Percentiles rank a stretch among this genome's conserved stretches.
These are phyloP conservation scores for Leishmania gerbilli DNA, from an alignment of 208 protist species.

Conservation along the genomic window DNA sequence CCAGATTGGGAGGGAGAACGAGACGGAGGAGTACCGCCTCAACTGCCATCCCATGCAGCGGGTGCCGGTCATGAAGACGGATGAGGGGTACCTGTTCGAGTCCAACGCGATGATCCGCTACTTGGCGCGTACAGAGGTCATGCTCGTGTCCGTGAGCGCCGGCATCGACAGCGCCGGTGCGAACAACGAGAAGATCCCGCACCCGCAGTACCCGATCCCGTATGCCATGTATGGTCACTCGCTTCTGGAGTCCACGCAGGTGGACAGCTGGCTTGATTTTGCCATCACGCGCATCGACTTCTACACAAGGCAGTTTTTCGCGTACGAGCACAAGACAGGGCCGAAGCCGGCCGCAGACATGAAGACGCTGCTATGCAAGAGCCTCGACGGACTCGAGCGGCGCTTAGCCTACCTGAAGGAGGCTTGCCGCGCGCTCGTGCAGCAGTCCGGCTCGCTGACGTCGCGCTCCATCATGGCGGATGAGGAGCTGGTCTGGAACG, in stretches of 20 bases:
- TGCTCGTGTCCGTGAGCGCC: conserved; percentile 32
- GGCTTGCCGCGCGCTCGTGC: conserved; percentile 28
- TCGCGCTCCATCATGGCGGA: conserved; percentile 28
- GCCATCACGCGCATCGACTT: conserved; percentile 49
- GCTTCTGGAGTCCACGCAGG: conserved; percentile 54
- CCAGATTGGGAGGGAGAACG: conserved; percentile 50
- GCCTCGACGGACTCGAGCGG: conserved; percentile 47
- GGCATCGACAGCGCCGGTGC: conserved; percentile 14
- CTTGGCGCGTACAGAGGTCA: conserved; percentile 58
- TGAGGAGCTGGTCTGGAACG: conserved; percentile 24
- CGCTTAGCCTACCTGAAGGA: conserved; percentile 44
- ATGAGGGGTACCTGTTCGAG: conserved; percentile 84
- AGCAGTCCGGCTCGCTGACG: conserved; percentile 33
- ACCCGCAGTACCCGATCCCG: conserved; percentile 57
- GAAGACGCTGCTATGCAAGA: conserved; percentile 32
- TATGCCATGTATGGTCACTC: conserved; percentile 78
- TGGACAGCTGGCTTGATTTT: conserved; percentile 87
- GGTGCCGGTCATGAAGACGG: conserved; percentile 68
- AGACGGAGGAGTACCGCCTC: conserved; percentile 54
- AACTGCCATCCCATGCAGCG: conserved; percentile 75
- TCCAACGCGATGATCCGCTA: conserved; percentile 78
- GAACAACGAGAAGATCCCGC: conserved; percentile 39
- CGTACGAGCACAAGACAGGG: conserved; percentile 15
- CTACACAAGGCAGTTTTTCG: conserved; percentile 24
- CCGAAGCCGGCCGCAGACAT: conserved; percentile 16